phyloP scores from a whole-genome alignment of 352 stramenopile genomes.

The Phytophthora constricta region DNA sequence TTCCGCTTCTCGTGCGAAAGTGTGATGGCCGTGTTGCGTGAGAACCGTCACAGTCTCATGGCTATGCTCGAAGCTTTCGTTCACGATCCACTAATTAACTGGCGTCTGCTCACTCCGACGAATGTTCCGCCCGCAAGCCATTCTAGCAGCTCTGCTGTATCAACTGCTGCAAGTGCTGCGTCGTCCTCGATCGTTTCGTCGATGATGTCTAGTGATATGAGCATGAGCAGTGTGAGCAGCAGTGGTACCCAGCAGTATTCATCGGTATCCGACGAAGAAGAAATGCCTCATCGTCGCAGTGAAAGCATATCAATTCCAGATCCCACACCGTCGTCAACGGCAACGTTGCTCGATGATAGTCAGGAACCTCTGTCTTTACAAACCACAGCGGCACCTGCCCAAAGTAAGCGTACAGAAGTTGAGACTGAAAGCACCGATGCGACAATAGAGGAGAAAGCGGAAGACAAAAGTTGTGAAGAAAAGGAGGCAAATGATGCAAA shows the following conservation, averaged over 20 bases:
- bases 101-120: constrained; percentile 90
- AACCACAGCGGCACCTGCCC: constrained; percentile 6
- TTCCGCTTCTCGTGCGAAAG: constrained; percentile 98
- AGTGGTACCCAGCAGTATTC: constrained; percentile 20
- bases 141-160: constrained; percentile 35
- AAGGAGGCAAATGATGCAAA: constrained; percentile 17
- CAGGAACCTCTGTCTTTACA: constrained; percentile 16
- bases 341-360: constrained; percentile 30
- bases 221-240: constrained; percentile 37
- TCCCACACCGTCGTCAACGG: constrained; percentile 31
- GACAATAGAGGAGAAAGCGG: background rate
- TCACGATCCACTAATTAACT: constrained; percentile 99
- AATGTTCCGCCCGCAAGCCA: constrained; percentile 57
- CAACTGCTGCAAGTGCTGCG: constrained; percentile 32
- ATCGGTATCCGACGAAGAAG: constrained; percentile 7
- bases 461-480: constrained; percentile 9
- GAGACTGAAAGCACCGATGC: constrained; percentile 17
- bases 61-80: constrained; percentile 99
- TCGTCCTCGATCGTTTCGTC: constrained; percentile 40
- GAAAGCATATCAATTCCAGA: constrained; percentile 70
- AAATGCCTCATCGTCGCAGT: constrained; percentile 37
- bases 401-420: background rate
- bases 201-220: constrained; percentile 31
- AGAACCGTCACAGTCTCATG: constrained; percentile 98
- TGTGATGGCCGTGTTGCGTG: constrained; percentile 97